Base-by-base conservation (phyloP, 2,329 filamentous ascomycete genomes). In the Drechslerella stenobrocha region DNA sequence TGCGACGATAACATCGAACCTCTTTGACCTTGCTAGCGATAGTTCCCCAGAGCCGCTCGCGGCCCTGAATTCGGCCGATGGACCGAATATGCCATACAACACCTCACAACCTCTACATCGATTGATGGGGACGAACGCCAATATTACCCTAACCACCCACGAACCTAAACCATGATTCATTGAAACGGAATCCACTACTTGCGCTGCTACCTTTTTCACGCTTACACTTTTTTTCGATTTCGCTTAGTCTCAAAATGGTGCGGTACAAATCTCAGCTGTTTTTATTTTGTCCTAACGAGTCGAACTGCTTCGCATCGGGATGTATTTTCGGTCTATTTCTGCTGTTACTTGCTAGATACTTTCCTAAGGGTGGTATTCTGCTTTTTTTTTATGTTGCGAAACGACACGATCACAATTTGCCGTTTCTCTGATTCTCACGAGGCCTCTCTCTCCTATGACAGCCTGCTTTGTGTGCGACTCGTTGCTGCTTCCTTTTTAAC, bases 371-470 rank as follows among this genome's bases (percentile, higher is more conserved):
- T 66, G 56, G 56, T 67, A 45, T 37, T 70, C 51, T 64, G 61
- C 45, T 72, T 69, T 51, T 51, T 51, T 69, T 42, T n/a, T 60
- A 37, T 32, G 8, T 18, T 26, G 22, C 22, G 42, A 52, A 60
- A 67, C 63, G 63, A 60, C 42, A 55, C 44, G 63, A 67, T 56
- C 48, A 60, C 45, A 60, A 5, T 67, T 58, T 64, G 57, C 22
- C 48, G 48, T 35, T 65, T 56, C 70, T 56, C 48, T 37, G 13
- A 20, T 42, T 42, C 60, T 70, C 37, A 51, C 53, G 70, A 71
- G 63, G 63, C 50, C 37, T 26, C n/a, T n/a, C n/a, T n/a, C n/a
- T n/a, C 8, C 22, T 20, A 47, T 23, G 44, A 42, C 37, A 42
- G 22, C 37, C 15, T 42, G 37, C 46, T 23, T 44, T 35, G 18